phyloP scores from a whole-genome alignment of 768 basidiomycete genomes.

The Trametes coccinea region DNA sequence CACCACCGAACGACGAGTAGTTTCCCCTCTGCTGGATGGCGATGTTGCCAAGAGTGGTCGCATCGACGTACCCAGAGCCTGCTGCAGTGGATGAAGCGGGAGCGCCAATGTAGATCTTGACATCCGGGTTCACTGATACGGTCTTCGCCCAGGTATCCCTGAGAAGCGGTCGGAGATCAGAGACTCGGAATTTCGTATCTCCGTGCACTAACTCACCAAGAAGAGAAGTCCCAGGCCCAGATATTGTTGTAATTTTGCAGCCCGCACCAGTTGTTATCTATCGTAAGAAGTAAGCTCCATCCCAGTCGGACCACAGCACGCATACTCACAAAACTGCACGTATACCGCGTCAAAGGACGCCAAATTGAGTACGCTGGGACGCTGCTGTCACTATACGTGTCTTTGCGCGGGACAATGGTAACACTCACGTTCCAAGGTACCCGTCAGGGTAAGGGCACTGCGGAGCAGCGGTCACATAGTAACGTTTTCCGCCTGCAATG shows the following conservation, averaged over 20 bases:
- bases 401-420: too few species aligned
- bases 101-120: conserved; percentile 66
- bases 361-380: conserved; percentile 48
- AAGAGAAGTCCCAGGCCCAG: conserved; percentile 54
- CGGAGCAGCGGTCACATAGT: conserved; percentile 65
- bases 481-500: conserved; percentile 51
- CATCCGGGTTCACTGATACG: conserved; percentile 56
- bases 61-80: conserved; percentile 55
- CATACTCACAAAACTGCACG: conserved; percentile 60
- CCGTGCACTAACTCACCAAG: conserved; percentile 40
- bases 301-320: neutral
- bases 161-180: neutral
- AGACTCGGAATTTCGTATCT: conserved; percentile 33
- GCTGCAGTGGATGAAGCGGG: conserved; percentile 59
- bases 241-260: conserved; percentile 48
- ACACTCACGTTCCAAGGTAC: conserved; percentile 43
- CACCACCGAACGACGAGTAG: conserved; percentile 65
- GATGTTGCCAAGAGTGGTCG: conserved; percentile 48
- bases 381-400: neutral
- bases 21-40: conserved; percentile 51
- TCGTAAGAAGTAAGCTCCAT: neutral
- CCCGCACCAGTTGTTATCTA: conserved; percentile 60
- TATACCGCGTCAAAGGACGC: conserved; percentile 72
- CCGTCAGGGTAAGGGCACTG: conserved; percentile 73
- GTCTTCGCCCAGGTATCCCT: conserved; percentile 45